These are phyloP conservation scores for Erythrophleum ivorense DNA, from an alignment of 331 rosid species.

Conservation along the genomic window DNA sequence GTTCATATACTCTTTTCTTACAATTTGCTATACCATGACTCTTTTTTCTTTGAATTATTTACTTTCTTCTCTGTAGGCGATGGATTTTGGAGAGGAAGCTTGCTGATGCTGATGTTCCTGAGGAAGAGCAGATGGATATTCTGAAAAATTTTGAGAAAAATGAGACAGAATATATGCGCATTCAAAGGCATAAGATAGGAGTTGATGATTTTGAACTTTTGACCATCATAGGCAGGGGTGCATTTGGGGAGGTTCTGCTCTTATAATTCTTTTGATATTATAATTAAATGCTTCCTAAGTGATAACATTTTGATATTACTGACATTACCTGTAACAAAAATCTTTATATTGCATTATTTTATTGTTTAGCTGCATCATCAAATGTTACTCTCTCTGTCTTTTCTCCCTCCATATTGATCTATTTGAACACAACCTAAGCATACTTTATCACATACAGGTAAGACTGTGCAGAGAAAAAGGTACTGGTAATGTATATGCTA, in stretches of 20 bases:
- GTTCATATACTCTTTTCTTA: background rate
- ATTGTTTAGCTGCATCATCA: background rate
- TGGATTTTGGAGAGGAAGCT: slow-evolving; percentile 60
- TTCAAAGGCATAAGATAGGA: slow-evolving; percentile 78
- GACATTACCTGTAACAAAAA: background rate
- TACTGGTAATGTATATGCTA: slow-evolving; percentile 84
- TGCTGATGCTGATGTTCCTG: slow-evolving; percentile 36
- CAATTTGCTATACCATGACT: background rate
- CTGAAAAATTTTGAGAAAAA: slow-evolving; percentile 67
- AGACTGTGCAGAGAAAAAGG: slow-evolving; percentile 88
- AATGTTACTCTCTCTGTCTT: background rate
- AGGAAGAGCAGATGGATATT: slow-evolving; percentile 65
- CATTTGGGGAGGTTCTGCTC: slow-evolving; percentile 68
- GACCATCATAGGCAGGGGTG: slow-evolving; percentile 75
- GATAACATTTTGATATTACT: background rate
- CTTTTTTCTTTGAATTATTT: background rate
- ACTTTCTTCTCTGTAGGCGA: slow-evolving; percentile 44
- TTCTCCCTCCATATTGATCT: too few species aligned
- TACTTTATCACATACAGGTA: slow-evolving; percentile 51
- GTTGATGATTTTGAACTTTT: slow-evolving; percentile 22
- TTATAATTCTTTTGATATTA: background rate
- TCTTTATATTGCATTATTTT: background rate
- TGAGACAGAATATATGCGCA: slow-evolving; percentile 73
- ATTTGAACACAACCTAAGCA: background rate
- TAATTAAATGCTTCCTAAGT: background rate